Evolutionary conservation across 164 flowering plant species (phyloP), one percentile per base, ranked within the genome.

Genomic region (Magnolia changhungtana): DNA sequence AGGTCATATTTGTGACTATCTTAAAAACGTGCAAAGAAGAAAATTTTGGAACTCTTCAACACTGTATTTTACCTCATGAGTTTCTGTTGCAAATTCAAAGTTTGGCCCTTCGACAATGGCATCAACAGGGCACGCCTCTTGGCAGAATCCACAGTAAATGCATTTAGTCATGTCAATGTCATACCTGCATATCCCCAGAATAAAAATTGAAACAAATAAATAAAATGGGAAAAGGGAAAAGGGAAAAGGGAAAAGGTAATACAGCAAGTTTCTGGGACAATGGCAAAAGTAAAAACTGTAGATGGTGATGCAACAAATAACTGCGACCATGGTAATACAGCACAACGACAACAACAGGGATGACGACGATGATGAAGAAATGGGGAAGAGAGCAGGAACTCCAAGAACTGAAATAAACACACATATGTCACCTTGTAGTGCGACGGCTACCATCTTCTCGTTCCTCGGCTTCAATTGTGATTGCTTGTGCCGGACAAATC

Each of bases 21-120:
- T 19, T 18, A 21, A 24, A 11, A n/a, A 24, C 2, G 16, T 31
- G 50, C 3, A 1, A 27, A 9, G 18, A 65, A 0, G 20, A 20
- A 63, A 8, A 0, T 64, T 1, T 8, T 18, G 18, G 50, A 63
- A 67, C 20, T 58, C 23, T 64, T 65, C n/a, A 65, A 52, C 67
- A 65, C 49, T 8, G 29, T 3, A 63, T 80, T 78, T 71, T 65
- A 96, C 99, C 97, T 96, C 99, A 65, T 94, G 99, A 83, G 99
- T 96, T 79, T 94, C 99, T 0, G 99, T 96, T 9, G 98, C 91
- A 85, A 91, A 94, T 78, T 96, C 98, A 72, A 96, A 96, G 83
- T 96, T 96, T n/a, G 99, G 99, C 50, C 99, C 99, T 85, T 96
- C 99, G 27, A 96, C 99, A 82, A 96, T 94, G 74, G 98, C 99